These are phyloP conservation scores for Pseudopithomyces maydicus DNA, from an alignment of 2,329 filamentous ascomycete species.

Conservation along the genomic window DNA sequence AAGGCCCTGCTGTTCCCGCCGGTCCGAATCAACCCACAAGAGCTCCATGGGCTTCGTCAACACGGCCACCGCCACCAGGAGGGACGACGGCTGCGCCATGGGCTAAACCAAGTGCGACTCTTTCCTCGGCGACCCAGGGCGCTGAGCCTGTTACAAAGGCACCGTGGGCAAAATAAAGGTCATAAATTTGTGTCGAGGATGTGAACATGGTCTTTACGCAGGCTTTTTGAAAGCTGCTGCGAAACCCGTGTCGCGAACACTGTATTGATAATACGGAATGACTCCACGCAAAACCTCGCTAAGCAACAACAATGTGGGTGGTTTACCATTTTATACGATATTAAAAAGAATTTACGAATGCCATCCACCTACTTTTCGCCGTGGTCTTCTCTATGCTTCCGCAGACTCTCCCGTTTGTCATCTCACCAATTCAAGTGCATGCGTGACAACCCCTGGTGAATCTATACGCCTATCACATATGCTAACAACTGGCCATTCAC, in stretches of 20 bases:
- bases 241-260: background rate
- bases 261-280: too few relatives aligned
- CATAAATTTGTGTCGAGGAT: slow-evolving; percentile 6
- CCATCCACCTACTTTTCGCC: too few relatives aligned
- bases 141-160: slow-evolving; percentile 24
- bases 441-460: too few relatives aligned
- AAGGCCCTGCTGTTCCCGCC: slow-evolving; percentile 21
- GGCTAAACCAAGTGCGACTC: slow-evolving; percentile 20
- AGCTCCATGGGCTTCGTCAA: slow-evolving; percentile 36
- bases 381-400: too few relatives aligned
- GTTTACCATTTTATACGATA: too few relatives aligned
- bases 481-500: too few relatives aligned
- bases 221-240: background rate
- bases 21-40: slow-evolving; percentile 40
- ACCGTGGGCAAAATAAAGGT: slow-evolving; percentile 28
- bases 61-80: slow-evolving; percentile 20
- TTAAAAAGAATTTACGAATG: too few relatives aligned
- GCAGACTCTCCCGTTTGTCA: too few relatives aligned
- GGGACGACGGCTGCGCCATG: slow-evolving; percentile 32
- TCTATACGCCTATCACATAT: too few relatives aligned
- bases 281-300: too few relatives aligned
- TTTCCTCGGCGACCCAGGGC: slow-evolving; percentile 5
- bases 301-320: too few relatives aligned
- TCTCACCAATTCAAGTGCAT: too few relatives aligned
- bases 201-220: background rate